phyloP scores from a whole-genome alignment of 2,329 filamentous ascomycete genomes.

The Diplodia mutila region DNA sequence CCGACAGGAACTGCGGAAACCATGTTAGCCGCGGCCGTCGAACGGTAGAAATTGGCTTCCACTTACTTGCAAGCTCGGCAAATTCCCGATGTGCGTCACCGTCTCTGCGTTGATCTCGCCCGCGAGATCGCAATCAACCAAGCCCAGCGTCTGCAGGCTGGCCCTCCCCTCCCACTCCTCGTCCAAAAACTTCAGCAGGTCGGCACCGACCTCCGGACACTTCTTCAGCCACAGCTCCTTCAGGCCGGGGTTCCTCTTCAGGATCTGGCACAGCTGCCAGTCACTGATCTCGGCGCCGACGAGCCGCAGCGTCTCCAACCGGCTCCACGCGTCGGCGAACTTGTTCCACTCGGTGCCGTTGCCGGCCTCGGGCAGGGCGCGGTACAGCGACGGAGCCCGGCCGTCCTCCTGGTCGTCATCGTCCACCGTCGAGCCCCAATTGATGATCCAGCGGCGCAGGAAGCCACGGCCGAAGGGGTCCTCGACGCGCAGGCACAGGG shows the following conservation, averaged over 20 bases:
- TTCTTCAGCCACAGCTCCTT: conserved; percentile 34
- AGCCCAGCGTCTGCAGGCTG: conserved; percentile 30
- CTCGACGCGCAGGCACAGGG: conserved; percentile 36
- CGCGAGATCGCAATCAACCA: conserved; percentile 32
- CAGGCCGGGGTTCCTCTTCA: conserved; percentile 30
- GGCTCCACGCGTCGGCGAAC: conserved; percentile 24
- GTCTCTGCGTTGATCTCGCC: conserved; percentile 32
- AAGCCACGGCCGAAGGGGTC: conserved; percentile 29
- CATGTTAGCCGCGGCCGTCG: conserved; percentile 14
- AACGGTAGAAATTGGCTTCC: neutral
- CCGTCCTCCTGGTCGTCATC: neutral
- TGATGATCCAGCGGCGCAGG: conserved; percentile 27
- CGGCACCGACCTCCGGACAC: conserved; percentile 30
- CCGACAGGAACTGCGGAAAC: conserved; percentile 32
- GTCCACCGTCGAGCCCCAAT: conserved; percentile 19
- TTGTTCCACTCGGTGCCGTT: conserved; percentile 24
- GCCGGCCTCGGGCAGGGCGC: conserved; percentile 28
- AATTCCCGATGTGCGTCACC: conserved; percentile 29
- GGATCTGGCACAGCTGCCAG: conserved; percentile 30
- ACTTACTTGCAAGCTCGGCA: conserved; percentile 33
- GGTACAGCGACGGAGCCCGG: conserved; percentile 29
- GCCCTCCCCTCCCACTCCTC: conserved; percentile 31
- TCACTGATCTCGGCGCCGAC: conserved; percentile 32
- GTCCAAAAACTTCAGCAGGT: conserved; percentile 33
- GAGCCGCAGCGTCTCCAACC: conserved; percentile 32